phyloP scores from a whole-genome alignment of 257 asterid genomes.

The Mentha longifolia region DNA sequence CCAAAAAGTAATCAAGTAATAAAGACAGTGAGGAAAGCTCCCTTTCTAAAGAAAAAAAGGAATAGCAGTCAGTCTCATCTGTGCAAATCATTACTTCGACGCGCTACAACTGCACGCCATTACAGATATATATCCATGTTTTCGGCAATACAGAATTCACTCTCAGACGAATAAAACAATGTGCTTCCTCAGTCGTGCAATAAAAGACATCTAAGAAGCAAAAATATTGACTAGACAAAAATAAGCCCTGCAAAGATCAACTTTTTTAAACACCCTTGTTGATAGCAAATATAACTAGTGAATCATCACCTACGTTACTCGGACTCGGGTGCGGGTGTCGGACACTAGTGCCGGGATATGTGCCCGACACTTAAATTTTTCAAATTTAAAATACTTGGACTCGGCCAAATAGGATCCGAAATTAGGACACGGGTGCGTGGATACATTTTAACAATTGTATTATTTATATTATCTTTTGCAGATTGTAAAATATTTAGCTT shows the following conservation, averaged over 20 bases:
- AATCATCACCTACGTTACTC: no score
- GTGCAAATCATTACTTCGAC: conserved; percentile 8
- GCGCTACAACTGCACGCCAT: neutral
- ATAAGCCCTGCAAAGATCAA: neutral
- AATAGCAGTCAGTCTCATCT: neutral
- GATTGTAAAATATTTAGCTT: no score
- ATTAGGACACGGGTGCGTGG: no score
- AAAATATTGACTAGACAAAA: conserved; percentile 8
- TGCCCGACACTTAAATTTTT: no score
- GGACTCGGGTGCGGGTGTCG: no score
- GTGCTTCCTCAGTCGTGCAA: conserved; percentile 18
- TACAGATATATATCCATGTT: conserved; percentile 1
- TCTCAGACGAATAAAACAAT: neutral
- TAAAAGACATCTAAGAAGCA: conserved; percentile 19
- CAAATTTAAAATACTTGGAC: no score
- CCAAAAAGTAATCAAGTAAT: neutral
- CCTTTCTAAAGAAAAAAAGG: neutral
- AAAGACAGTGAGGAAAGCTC: no score
- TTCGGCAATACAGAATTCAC: neutral
- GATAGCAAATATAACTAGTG: neutral
- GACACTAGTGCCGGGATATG: no score
- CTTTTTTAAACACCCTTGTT: neutral
- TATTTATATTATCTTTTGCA: no score
- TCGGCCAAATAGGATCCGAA: no score
- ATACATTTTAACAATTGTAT: no score